Percentiles rank a stretch among this genome's conserved stretches.
Evolutionary conservation across 2,329 filamentous ascomycete species (phyloP).

Genomic region (Sclerotinia nivalis): DNA sequence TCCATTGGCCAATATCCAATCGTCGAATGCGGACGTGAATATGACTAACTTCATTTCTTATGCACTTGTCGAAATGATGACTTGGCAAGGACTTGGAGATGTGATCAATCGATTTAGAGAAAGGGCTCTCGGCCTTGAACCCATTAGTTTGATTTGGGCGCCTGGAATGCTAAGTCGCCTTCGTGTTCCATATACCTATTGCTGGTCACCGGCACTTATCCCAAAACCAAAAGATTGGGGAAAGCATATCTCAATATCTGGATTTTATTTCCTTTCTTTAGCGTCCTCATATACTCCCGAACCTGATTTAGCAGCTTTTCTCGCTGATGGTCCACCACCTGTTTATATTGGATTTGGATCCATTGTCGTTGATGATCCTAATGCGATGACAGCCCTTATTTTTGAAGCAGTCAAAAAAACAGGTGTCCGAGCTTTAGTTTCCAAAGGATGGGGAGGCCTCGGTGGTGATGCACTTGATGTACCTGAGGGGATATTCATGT

Average conservation of each 20-base stretch:
- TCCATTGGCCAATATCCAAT: constrained; percentile 67
- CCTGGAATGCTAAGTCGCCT: constrained; percentile 76
- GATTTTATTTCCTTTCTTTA: constrained; percentile 74
- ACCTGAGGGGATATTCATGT: constrained; percentile 78
- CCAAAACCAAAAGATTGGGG: constrained; percentile 78
- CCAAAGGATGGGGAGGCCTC: constrained; percentile 85
- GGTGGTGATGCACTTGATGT: constrained; percentile 69
- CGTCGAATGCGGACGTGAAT: constrained; percentile 61
- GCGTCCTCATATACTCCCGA: constrained; percentile 66
- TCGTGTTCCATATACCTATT: constrained; percentile 83
- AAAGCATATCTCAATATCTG: constrained; percentile 68
- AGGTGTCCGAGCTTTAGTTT: constrained; percentile 76
- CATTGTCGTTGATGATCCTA: constrained; percentile 77
- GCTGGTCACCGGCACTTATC: constrained; percentile 81
- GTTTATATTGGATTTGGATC: constrained; percentile 84
- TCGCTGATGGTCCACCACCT: constrained; percentile 68
- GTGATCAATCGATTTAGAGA: constrained; percentile 86
- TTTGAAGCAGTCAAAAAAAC: constrained; percentile 68
- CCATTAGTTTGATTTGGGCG: constrained; percentile 78
- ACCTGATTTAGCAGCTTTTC: constrained; percentile 64
- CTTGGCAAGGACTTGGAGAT: constrained; percentile 80
- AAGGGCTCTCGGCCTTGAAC: constrained; percentile 71
- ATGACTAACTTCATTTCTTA: constrained; percentile 70
- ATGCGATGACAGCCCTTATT: constrained; percentile 68
- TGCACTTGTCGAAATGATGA: constrained; percentile 68